Conservation (phyloP, 78 protist species). For the Acrasis kona region DNA sequence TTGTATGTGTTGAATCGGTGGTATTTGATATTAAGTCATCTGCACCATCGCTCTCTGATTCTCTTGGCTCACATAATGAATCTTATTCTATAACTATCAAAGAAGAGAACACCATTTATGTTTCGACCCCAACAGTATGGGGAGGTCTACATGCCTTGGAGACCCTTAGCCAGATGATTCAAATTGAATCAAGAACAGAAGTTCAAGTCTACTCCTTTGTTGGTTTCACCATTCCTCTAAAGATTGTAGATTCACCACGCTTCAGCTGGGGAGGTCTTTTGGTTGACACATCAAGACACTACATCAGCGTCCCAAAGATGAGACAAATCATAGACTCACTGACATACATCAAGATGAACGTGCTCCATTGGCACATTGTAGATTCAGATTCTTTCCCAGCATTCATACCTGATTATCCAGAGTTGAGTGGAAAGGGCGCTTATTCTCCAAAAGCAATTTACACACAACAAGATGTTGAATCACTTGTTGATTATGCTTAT, state of each 20-base stretch:
- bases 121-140: constrained; percentile 46
- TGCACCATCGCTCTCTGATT: too few species aligned
- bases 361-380: constrained; percentile 85
- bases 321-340: constrained; percentile 52
- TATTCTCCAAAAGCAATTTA: constrained; percentile 41
- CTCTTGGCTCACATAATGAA: too few species aligned
- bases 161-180: constrained; percentile 78
- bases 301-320: constrained; percentile 31
- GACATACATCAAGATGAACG: constrained; percentile 61
- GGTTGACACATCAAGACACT: constrained; percentile 86
- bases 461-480: constrained; percentile 46
- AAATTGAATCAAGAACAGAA: constrained; percentile 9
- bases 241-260: constrained; percentile 66
- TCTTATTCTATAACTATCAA: too few species aligned
- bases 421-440: constrained; percentile 42
- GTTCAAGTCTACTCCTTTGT: too few species aligned
- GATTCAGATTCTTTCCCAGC: constrained; percentile 81
- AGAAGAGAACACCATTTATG: too few species aligned
- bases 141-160: constrained; percentile 78
- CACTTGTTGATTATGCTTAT: constrained; percentile 61
- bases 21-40: too few species aligned
- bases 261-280: constrained; percentile 76
- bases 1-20: too few species aligned
- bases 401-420: constrained; percentile 35
- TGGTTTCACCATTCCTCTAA: too few species aligned